These are phyloP conservation scores for Phyllosticta ampelicida DNA, from an alignment of 2,329 filamentous ascomycete species.

Conservation along the genomic window DNA sequence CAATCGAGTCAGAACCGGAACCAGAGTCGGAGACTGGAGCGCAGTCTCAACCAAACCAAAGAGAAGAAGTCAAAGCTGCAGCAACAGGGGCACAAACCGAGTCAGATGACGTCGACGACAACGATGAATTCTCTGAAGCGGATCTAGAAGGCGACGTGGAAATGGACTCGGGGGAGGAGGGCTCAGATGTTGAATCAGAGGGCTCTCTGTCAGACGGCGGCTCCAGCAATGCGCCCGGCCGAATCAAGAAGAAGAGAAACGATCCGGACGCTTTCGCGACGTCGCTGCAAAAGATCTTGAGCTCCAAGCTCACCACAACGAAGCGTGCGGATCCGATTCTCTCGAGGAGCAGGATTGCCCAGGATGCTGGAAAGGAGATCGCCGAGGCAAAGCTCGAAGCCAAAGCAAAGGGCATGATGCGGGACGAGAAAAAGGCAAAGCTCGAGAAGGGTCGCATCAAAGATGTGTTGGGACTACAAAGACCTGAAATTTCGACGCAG, in stretches of 20 bases:
- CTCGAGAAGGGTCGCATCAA: slow-evolving; percentile 79
- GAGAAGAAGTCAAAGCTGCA: slow-evolving; percentile 11
- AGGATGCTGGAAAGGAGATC: slow-evolving; percentile 59
- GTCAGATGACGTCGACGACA: slow-evolving; percentile 26
- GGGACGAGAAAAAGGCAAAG: slow-evolving; percentile 67
- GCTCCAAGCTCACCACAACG: slow-evolving; percentile 71
- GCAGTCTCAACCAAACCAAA: slow-evolving; percentile 6
- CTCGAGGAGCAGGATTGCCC: slow-evolving; percentile 65
- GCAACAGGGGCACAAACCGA: slow-evolving; percentile 15
- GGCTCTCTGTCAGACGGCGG: slow-evolving; percentile 23
- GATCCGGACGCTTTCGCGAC: slow-evolving; percentile 86
- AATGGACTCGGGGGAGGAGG: slow-evolving; percentile 24
- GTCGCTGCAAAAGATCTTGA: slow-evolving; percentile 85
- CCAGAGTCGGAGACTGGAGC: not conserved
- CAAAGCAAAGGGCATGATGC: slow-evolving; percentile 67
- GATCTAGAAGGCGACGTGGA: slow-evolving; percentile 20
- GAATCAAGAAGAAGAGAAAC: slow-evolving; percentile 68
- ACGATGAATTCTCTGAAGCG: slow-evolving; percentile 20
- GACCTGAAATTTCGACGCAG: slow-evolving; percentile 38
- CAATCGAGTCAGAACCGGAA: not conserved
- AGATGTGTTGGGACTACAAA: slow-evolving; percentile 64
- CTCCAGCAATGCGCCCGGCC: slow-evolving; percentile 17
- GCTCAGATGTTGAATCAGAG: slow-evolving; percentile 28
- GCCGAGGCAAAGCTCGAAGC: slow-evolving; percentile 69
- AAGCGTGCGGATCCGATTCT: slow-evolving; percentile 87